phyloP scores from a whole-genome alignment of 1,139 yeast species.

The Williopsis jadinii region DNA sequence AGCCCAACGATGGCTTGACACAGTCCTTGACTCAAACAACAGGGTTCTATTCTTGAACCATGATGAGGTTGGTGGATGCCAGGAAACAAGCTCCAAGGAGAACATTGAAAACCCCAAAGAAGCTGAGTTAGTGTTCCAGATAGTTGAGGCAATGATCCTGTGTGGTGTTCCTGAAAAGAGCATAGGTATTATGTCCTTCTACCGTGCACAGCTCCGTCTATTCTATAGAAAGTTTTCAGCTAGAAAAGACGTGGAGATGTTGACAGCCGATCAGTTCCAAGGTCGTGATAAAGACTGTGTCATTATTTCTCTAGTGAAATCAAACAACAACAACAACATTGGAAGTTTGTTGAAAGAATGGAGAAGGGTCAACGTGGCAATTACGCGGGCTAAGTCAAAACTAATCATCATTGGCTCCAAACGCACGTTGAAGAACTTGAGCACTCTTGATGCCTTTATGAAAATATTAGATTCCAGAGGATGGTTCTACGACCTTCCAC shows the following conservation, averaged over 20 bases:
- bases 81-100: slow-evolving; percentile 54
- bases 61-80: slow-evolving; percentile 50
- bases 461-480: slow-evolving; percentile 46
- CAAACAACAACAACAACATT: slow-evolving; percentile 58
- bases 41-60: slow-evolving; percentile 76
- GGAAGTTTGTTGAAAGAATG: slow-evolving; percentile 84
- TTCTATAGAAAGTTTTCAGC: slow-evolving; percentile 38
- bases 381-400: slow-evolving; percentile 84
- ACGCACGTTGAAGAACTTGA: slow-evolving; percentile 49
- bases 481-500: slow-evolving; percentile 60
- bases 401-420: slow-evolving; percentile 77
- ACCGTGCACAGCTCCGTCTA: slow-evolving; percentile 69
- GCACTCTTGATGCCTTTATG: slow-evolving; percentile 56
- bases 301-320: slow-evolving; percentile 78
- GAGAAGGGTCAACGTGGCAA: slow-evolving; percentile 90
- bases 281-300: slow-evolving; percentile 94
- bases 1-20: slow-evolving; percentile 35
- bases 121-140: slow-evolving; percentile 54
- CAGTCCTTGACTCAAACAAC: slow-evolving; percentile 38
- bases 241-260: slow-evolving; percentile 51
- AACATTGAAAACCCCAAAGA: slow-evolving; percentile 69
- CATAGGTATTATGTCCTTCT: slow-evolving; percentile 86
- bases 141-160: slow-evolving; percentile 49
- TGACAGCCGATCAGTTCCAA: slow-evolving; percentile 95
- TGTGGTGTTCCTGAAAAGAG: slow-evolving; percentile 55